Conservation (phyloP, 768 basidiomycete species). For the Tylopilus intermedius region DNA sequence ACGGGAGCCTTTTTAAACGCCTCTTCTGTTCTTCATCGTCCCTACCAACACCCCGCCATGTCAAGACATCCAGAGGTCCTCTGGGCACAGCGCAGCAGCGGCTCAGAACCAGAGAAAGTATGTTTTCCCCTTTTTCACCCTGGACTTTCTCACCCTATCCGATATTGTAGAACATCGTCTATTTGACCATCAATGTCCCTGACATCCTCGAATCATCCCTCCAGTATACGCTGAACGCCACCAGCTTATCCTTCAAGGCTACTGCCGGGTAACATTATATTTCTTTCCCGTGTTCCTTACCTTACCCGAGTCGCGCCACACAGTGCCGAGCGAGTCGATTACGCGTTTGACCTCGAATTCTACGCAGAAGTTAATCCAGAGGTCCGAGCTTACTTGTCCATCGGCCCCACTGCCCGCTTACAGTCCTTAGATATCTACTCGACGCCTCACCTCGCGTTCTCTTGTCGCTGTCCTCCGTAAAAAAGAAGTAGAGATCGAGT, state of each 20-base stretch:
- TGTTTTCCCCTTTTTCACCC: slow-evolving; percentile 1
- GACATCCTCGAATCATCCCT: slow-evolving; percentile 60
- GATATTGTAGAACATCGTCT: slow-evolving; percentile 70
- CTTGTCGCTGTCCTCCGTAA: slow-evolving; percentile 72
- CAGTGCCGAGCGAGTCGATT: slow-evolving; percentile 52
- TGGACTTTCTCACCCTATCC: background rate
- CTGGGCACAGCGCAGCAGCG: slow-evolving; percentile 92
- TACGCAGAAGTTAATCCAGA: slow-evolving; percentile 73
- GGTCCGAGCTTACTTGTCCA: slow-evolving; percentile 34
- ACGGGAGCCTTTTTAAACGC: slow-evolving; percentile 11
- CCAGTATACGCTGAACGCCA: slow-evolving; percentile 54
- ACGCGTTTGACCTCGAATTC: slow-evolving; percentile 71
- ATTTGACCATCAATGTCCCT: slow-evolving; percentile 78
- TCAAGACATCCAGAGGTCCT: slow-evolving; percentile 76
- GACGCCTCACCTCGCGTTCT: slow-evolving; percentile 63
- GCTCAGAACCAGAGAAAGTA: slow-evolving; percentile 62
- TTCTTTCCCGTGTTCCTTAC: background rate
- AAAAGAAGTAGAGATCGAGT: slow-evolving; percentile 69
- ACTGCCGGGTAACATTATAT: slow-evolving; percentile 51
- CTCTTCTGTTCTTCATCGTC: background rate
- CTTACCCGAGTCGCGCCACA: slow-evolving; percentile 4
- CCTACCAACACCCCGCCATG: slow-evolving; percentile 29
- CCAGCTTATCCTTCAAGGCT: slow-evolving; percentile 60
- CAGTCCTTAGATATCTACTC: slow-evolving; percentile 26
- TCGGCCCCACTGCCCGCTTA: slow-evolving; percentile 1